Percentiles rank a stretch among this genome's conserved stretches.
These are phyloP conservation scores for Phytomonas francai DNA, from an alignment of 208 protist species.

Conservation along the genomic window DNA sequence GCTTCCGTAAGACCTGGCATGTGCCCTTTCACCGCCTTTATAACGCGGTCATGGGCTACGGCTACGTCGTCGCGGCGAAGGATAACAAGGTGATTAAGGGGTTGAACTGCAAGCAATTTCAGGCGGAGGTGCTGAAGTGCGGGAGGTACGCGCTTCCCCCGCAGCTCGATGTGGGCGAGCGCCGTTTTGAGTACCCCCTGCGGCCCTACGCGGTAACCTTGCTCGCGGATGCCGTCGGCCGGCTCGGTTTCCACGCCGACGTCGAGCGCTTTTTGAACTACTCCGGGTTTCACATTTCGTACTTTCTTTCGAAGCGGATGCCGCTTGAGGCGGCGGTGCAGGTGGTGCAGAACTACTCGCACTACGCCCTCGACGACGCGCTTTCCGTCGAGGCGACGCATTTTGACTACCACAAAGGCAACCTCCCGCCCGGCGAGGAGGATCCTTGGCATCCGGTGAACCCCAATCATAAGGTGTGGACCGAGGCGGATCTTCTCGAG, in stretches of 20 bases:
- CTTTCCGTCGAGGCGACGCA: constrained; percentile 47
- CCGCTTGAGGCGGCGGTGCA: constrained; percentile 56
- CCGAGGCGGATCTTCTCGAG: constrained; percentile 36
- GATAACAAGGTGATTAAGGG: constrained; percentile 63
- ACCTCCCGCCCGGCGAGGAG: constrained; percentile 20
- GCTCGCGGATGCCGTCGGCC: constrained; percentile 75
- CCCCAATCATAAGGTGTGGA: constrained; percentile 24
- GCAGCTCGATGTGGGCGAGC: constrained; percentile 18
- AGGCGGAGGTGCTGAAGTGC: constrained; percentile 38
- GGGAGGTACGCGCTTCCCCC: constrained; percentile 69
- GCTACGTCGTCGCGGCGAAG: constrained; percentile 76
- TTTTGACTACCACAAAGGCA: constrained; percentile 52
- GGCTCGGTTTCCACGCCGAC: constrained; percentile 62
- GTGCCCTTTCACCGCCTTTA: constrained; percentile 63
- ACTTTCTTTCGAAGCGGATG: constrained; percentile 78
- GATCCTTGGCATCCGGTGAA: constrained; percentile 9
- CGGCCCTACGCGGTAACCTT: constrained; percentile 79
- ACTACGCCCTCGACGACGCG: constrained; percentile 63
- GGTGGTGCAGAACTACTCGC: constrained; percentile 74
- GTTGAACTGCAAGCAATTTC: constrained; percentile 46
- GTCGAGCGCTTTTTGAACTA: constrained; percentile 82
- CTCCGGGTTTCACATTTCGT: constrained; percentile 83
- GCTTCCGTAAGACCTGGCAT: constrained; percentile 88
- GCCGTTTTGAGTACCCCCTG: constrained; percentile 81
- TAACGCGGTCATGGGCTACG: constrained; percentile 84